A percentile compares a stretch with the other conserved stretches of the same genome.
Evolutionary conservation across 2,329 filamentous ascomycete species (phyloP).

Genomic region (Aspergillus novoparasiticus): DNA sequence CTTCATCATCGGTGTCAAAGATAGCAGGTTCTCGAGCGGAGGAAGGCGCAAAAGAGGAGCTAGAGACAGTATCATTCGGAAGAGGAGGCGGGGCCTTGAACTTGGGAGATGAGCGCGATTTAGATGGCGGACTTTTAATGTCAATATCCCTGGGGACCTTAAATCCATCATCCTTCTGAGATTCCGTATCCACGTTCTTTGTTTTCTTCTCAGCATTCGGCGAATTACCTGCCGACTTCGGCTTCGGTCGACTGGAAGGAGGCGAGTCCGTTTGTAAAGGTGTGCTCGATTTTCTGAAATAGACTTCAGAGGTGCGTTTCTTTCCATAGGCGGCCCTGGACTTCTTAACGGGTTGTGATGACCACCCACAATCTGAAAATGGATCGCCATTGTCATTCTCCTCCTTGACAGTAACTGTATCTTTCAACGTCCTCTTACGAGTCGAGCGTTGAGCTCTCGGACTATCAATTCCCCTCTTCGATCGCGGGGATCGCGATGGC

Average conservation of each 20-base stretch:
- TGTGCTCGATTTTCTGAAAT: slow-evolving; percentile 11
- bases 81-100: slow-evolving; percentile 32
- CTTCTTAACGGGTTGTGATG: slow-evolving; percentile 18
- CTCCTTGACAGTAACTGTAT: slow-evolving; percentile 3
- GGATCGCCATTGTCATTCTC: slow-evolving; percentile 10
- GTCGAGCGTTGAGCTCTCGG: slow-evolving; percentile 10
- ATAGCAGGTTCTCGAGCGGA: slow-evolving; percentile 22
- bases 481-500: slow-evolving; percentile 4
- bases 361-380: slow-evolving; percentile 7
- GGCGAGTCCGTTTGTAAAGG: slow-evolving; percentile 12
- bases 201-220: slow-evolving; percentile 8
- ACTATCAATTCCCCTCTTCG: slow-evolving; percentile 6
- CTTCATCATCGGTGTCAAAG: slow-evolving; percentile 30
- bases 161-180: slow-evolving; percentile 17
- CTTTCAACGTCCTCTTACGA: slow-evolving; percentile 18
- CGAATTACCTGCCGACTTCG: slow-evolving; percentile 11
- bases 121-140: slow-evolving; percentile 15
- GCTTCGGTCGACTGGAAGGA: slow-evolving; percentile 9
- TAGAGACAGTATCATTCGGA: slow-evolving; percentile 26
- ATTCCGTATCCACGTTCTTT: slow-evolving; percentile 15
- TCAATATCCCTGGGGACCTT: slow-evolving; percentile 30
- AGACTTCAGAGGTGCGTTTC: slow-evolving; percentile 16
- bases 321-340: slow-evolving; percentile 22
- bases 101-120: slow-evolving; percentile 9
- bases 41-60: slow-evolving; percentile 31